Base-by-base conservation (phyloP, 805 yeast genomes). In the Ogataea trehaloabstinens region DNA sequence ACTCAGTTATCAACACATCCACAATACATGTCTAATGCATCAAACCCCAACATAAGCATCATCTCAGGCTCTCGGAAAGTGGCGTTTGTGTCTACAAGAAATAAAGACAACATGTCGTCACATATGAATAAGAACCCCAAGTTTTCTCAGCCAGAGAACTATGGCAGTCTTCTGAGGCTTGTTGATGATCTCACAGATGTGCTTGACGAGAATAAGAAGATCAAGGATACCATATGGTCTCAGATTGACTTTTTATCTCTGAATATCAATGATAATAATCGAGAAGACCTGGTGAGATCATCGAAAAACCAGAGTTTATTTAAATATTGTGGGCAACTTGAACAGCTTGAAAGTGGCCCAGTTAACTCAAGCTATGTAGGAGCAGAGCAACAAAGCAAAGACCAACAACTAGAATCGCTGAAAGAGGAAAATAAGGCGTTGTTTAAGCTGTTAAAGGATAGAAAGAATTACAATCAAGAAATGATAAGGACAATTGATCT, bases 141-240 rank as follows among this genome's bases (percentile, higher is more conserved):
- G 19, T 16, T 17, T 18, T 11, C 22, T 17, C 46, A 53, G 17
- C 33, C 50, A 5, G 58, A 53, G 17, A 56, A 52, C 22, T 42
- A 46, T 16, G 12, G 33, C 3, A 46, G 43, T 4, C 28, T 58
- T n/a, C 44, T 37, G 19, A 40, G 42, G 10, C 33, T 60, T 5
- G 37, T 56, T 6, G 59, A 57, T 34, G 56, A 50, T 25, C 34
- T 60, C 18, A 19, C 43, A 4, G 25, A 29, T 3, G 42, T 52
- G 2, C 29, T 58, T 18, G 8, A 19, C 4, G 50, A 52, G 19
- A 60, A 56, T 31, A 38, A 39, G 21, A 19, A 29, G 19, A 34
- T 60, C 13, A 60, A 58, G 28, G 34, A 40, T 5, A 51, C 48
- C 7, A 54, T 60, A 4, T 60, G 65, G 65, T 19, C 35, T 2